Percentiles rank a stretch among this genome's conserved stretches.
Evolutionary conservation across 2,329 filamentous ascomycete genomes (phyloP).

Genomic region (Sporothrix humicola): DNA sequence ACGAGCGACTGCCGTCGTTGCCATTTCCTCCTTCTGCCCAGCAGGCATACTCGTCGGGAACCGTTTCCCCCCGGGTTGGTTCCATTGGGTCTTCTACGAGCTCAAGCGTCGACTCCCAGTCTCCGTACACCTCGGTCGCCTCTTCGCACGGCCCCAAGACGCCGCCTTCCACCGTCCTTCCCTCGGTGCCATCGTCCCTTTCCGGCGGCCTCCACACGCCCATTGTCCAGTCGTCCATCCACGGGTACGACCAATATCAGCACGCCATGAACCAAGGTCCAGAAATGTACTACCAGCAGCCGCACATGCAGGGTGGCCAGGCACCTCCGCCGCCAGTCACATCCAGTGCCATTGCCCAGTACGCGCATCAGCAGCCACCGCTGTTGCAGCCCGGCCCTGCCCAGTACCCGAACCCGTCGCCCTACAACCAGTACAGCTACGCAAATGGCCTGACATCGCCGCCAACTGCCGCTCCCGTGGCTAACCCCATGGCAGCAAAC

Average conservation of each 20-base stretch:
- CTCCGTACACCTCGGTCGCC: conserved; percentile 60
- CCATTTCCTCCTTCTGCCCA: conserved; percentile 69
- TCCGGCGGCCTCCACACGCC: conserved; percentile 49
- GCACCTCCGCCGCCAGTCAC: conserved; percentile 76
- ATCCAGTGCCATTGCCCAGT: conserved; percentile 74
- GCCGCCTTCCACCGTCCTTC: conserved; percentile 59
- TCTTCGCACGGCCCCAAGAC: conserved; percentile 73
- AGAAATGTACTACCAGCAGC: conserved; percentile 82
- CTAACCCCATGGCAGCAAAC: conserved; percentile 68
- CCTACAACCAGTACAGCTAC: conserved; percentile 75
- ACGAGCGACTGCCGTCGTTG: conserved; percentile 74
- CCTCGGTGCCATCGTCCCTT: conserved; percentile 8
- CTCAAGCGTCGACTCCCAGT: conserved; percentile 59
- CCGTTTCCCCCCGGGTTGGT: conserved; percentile 76
- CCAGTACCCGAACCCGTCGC: conserved; percentile 67
- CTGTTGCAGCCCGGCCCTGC: conserved; percentile 74
- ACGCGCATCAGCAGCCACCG: conserved; percentile 77
- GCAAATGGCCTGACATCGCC: conserved; percentile 80
- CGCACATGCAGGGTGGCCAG: conserved; percentile 79
- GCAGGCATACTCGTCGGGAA: conserved; percentile 72
- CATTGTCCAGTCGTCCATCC: conserved; percentile 46
- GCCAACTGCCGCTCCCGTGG: conserved; percentile 70
- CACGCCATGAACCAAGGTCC: conserved; percentile 79
- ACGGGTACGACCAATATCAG: conserved; percentile 52
- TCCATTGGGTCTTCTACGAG: conserved; percentile 69